phyloP scores from a whole-genome alignment of 495 filamentous ascomycete species.

The Aspergillus affinis region DNA sequence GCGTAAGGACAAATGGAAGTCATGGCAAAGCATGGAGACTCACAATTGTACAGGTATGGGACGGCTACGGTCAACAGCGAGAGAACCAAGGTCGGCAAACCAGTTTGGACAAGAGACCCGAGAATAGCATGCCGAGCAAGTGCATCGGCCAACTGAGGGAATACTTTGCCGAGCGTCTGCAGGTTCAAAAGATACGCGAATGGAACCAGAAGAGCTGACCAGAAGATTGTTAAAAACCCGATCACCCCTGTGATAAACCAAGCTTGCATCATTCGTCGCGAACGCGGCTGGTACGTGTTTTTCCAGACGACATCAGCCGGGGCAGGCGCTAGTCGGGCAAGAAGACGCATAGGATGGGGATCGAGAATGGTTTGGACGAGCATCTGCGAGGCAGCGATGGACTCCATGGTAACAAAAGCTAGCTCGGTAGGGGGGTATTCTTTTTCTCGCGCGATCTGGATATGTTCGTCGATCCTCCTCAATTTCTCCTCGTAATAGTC shows the following conservation, averaged over 20 bases:
- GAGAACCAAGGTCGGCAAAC: constrained; percentile 78
- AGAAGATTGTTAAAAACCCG: constrained; percentile 78
- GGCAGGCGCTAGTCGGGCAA: constrained; percentile 81
- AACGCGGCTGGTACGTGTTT: constrained; percentile 84
- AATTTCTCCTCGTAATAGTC: constrained; percentile 90
- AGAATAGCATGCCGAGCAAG: constrained; percentile 66
- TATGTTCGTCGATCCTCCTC: constrained; percentile 76
- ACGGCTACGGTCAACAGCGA: constrained; percentile 86
- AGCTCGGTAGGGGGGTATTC: constrained; percentile 75
- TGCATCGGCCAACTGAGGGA: constrained; percentile 65
- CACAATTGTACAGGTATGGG: constrained; percentile 92
- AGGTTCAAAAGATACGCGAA: constrained; percentile 76
- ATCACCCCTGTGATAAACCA: constrained; percentile 85
- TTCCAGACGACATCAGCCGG: constrained; percentile 89
- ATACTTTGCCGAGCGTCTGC: constrained; percentile 70
- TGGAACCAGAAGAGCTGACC: constrained; percentile 81
- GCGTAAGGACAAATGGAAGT: neutral
- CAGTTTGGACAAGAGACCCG: constrained; percentile 78
- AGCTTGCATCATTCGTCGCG: constrained; percentile 67
- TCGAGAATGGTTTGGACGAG: constrained; percentile 90
- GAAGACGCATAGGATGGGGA: constrained; percentile 78
- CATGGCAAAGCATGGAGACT: constrained; percentile 19
- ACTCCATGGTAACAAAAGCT: constrained; percentile 97
- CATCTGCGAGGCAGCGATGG: constrained; percentile 90
- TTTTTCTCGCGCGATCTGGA: constrained; percentile 67